Evolutionary conservation across 2,329 filamentous ascomycete species (phyloP).

Genomic region (Xylaria sp.): DNA sequence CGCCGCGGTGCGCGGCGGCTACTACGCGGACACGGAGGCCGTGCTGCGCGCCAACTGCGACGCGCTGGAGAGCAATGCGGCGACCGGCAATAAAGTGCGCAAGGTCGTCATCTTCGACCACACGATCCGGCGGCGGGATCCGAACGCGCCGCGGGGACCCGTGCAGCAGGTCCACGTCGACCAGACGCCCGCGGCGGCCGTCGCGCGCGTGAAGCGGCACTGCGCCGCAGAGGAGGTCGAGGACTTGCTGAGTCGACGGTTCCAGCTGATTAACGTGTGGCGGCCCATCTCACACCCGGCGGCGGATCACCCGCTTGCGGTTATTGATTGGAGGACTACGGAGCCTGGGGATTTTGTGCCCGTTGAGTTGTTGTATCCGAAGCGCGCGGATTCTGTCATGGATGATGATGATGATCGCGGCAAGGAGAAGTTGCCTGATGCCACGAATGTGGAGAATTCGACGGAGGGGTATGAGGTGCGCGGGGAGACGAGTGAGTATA

Average conservation of each 20-base stretch:
- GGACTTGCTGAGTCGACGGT: constrained; percentile 65
- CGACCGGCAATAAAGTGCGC: constrained; percentile 30
- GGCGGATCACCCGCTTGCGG: constrained; percentile 69
- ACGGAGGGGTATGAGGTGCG: constrained; percentile 69
- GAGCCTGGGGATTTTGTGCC: constrained; percentile 67
- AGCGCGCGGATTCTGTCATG: constrained; percentile 46
- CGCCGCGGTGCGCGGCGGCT: constrained; percentile 62
- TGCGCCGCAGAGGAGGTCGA: constrained; percentile 64
- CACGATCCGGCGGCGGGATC: constrained; percentile 69
- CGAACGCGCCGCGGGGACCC: constrained; percentile 68
- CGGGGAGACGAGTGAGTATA: constrained; percentile 64
- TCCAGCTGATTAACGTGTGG: constrained; percentile 78
- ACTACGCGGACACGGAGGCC: constrained; percentile 71
- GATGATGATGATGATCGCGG: constrained; percentile 69
- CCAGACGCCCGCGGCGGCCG: constrained; percentile 73
- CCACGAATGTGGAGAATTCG: constrained; percentile 61
- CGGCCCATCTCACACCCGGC: constrained; percentile 72
- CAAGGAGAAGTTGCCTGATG: constrained; percentile 59
- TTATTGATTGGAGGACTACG: constrained; percentile 71
- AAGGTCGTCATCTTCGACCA: constrained; percentile 76
- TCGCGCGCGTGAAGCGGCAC: constrained; percentile 70
- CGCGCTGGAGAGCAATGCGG: constrained; percentile 52
- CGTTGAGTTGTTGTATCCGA: constrained; percentile 71
- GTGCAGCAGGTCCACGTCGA: constrained; percentile 79
- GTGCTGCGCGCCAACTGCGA: constrained; percentile 61